These are phyloP conservation scores for Cytospora mali DNA, from an alignment of 2,329 filamentous ascomycete species.

Conservation along the genomic window DNA sequence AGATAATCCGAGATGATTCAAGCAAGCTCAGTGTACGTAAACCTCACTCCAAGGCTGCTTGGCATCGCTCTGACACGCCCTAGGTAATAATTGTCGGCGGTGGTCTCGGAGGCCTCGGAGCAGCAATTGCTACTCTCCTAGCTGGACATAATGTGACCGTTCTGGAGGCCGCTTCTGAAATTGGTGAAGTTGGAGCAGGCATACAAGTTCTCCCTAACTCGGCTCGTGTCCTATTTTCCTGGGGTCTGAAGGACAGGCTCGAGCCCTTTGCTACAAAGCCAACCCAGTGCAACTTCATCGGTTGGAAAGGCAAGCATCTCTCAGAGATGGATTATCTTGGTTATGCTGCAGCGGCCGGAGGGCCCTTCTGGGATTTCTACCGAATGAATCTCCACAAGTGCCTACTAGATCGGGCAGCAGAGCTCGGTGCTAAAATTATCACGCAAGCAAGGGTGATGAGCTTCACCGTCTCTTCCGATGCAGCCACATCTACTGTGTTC, in stretches of 20 bases:
- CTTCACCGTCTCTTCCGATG: constrained; percentile 41
- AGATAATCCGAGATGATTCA: constrained; percentile 17
- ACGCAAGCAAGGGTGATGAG: constrained; percentile 47
- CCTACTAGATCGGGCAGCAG: constrained; percentile 48
- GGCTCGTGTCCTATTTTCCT: constrained; percentile 49
- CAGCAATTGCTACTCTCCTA: constrained; percentile 49
- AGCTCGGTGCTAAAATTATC: constrained; percentile 50
- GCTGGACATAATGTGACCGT: constrained; percentile 51
- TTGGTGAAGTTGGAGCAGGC: constrained; percentile 52
- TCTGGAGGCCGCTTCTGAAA: constrained; percentile 49
- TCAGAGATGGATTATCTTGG: constrained; percentile 51
- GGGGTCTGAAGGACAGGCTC: constrained; percentile 50
- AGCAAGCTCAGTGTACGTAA: constrained; percentile 19
- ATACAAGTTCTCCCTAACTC: constrained; percentile 55
- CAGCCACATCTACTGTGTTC: constrained; percentile 41
- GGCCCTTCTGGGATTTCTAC: constrained; percentile 58
- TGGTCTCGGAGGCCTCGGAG: constrained; percentile 56
- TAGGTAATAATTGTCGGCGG: constrained; percentile 57
- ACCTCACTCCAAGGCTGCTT: neutral
- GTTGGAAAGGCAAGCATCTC: constrained; percentile 55
- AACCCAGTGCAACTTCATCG: constrained; percentile 49
- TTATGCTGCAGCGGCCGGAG: constrained; percentile 39
- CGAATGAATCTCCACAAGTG: constrained; percentile 53
- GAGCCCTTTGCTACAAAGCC: constrained; percentile 45
- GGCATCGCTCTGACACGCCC: neutral